phyloP scores from a whole-genome alignment of 2,329 filamentous ascomycete species.

The Domatiomyces catenatus region DNA sequence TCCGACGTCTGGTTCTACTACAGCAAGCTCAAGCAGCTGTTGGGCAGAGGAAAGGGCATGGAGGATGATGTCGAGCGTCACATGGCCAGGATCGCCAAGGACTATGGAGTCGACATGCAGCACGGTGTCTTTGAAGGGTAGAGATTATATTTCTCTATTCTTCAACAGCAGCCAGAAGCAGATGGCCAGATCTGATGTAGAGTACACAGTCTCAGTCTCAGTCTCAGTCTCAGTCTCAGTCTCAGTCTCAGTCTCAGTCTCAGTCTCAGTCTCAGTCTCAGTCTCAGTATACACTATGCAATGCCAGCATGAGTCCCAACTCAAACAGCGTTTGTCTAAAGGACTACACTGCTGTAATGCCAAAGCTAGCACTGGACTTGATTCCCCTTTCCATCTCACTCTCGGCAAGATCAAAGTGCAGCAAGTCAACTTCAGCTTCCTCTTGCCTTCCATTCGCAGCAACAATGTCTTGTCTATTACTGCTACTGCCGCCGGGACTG shows the following conservation, averaged over 20 bases:
- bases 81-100: slow-evolving; percentile 77
- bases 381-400: not conserved
- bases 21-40: slow-evolving; percentile 57
- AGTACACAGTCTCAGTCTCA: not conserved
- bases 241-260: too few species aligned
- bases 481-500: not conserved
- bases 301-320: not conserved
- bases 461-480: not conserved
- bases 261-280: too few species aligned
- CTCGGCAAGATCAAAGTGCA: not conserved
- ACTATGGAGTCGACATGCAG: slow-evolving; percentile 81
- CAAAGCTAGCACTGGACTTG: not conserved
- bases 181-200: not conserved
- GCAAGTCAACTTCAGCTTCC: not conserved
- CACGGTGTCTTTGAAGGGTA: slow-evolving; percentile 78
- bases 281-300: too few species aligned
- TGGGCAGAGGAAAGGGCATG: slow-evolving; percentile 70
- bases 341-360: not conserved
- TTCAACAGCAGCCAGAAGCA: not conserved
- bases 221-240: too few species aligned
- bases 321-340: not conserved
- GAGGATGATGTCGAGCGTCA: slow-evolving; percentile 82
- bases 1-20: slow-evolving; percentile 75
- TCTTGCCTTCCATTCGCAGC: not conserved
- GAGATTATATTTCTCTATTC: not conserved